Evolutionary conservation across 805 yeast species (phyloP).

Genomic region (Kuraishia capsulata): DNA sequence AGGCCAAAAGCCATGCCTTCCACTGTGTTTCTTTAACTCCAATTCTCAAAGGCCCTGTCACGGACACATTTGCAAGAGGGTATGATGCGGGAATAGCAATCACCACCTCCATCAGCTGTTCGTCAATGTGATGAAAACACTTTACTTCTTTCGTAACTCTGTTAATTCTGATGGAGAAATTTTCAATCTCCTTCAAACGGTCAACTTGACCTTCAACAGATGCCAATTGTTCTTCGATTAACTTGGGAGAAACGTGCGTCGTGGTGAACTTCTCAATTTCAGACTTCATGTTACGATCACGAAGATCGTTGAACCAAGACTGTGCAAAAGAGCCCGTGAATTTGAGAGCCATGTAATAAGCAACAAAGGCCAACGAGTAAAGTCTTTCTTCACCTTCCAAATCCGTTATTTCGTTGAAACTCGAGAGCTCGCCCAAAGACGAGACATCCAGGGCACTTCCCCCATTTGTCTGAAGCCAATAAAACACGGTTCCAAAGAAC

Average conservation of each 20-base stretch:
- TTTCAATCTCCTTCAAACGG: constrained; percentile 24
- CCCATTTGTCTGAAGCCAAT: constrained; percentile 34
- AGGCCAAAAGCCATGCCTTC: constrained; percentile 92
- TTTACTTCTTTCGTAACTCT: constrained; percentile 56
- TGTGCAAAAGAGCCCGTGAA: constrained; percentile 50
- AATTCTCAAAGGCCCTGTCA: constrained; percentile 68
- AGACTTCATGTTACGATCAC: constrained; percentile 56
- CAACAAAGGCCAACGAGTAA: constrained; percentile 1
- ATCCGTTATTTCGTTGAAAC: too few species aligned
- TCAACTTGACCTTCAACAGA: constrained; percentile 29
- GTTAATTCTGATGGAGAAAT: constrained; percentile 53
- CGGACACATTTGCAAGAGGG: constrained; percentile 69
- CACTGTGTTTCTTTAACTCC: constrained; percentile 91
- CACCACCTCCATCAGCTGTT: constrained; percentile 73
- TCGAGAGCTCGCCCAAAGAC: not conserved
- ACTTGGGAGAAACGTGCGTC: constrained; percentile 50
- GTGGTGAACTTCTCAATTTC: constrained; percentile 56
- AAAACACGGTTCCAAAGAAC: constrained; percentile 46
- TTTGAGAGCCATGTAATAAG: constrained; percentile 40
- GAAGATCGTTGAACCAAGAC: constrained; percentile 61
- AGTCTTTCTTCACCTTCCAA: constrained; percentile 12
- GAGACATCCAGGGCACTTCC: constrained; percentile 9
- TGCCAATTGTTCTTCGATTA: constrained; percentile 49
- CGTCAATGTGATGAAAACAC: constrained; percentile 73
- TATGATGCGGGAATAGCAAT: constrained; percentile 65